phyloP scores from a whole-genome alignment of 148 eudicot species.

The Fagopyrum homotropicum region DNA sequence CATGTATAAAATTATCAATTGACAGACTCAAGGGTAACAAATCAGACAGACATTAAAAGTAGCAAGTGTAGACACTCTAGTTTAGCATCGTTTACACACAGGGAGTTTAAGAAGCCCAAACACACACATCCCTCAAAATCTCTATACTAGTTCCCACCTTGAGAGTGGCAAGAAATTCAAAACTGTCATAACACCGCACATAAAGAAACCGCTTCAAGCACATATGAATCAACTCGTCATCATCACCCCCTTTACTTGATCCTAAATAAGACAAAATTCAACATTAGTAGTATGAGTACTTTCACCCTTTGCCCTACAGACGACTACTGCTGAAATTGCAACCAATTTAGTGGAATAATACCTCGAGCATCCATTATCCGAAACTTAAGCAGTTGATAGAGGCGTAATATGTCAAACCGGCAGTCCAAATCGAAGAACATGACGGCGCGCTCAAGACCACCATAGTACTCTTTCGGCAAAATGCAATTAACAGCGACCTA shows the following conservation, averaged over 20 bases:
- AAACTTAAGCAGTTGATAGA: slow-evolving; percentile 42
- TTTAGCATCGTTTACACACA: background rate
- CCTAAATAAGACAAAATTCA: background rate
- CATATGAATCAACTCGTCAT: slow-evolving; percentile 46
- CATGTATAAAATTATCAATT: background rate
- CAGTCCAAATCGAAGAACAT: slow-evolving; percentile 86
- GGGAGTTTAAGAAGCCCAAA: background rate
- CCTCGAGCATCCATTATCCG: slow-evolving; percentile 32
- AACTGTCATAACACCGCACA: slow-evolving; percentile 71
- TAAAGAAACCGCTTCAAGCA: slow-evolving; percentile 80
- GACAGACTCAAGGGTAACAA: background rate
- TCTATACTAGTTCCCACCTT: slow-evolving; percentile 42
- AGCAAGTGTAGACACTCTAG: background rate
- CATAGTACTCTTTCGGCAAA: slow-evolving; percentile 69
- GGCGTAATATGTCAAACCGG: slow-evolving; percentile 67
- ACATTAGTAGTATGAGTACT: background rate
- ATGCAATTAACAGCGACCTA: slow-evolving; percentile 72
- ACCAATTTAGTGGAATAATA: slow-evolving; percentile 8
- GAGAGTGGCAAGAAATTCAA: slow-evolving; percentile 72
- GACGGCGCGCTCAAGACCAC: slow-evolving; percentile 60
- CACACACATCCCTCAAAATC: background rate
- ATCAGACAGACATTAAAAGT: background rate
- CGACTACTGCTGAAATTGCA: background rate
- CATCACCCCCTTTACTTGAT: slow-evolving; percentile 15
- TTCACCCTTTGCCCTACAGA: slow-evolving; percentile 2